These are phyloP conservation scores for Dryas octopetala DNA, from an alignment of 306 rosid species.

Conservation along the genomic window DNA sequence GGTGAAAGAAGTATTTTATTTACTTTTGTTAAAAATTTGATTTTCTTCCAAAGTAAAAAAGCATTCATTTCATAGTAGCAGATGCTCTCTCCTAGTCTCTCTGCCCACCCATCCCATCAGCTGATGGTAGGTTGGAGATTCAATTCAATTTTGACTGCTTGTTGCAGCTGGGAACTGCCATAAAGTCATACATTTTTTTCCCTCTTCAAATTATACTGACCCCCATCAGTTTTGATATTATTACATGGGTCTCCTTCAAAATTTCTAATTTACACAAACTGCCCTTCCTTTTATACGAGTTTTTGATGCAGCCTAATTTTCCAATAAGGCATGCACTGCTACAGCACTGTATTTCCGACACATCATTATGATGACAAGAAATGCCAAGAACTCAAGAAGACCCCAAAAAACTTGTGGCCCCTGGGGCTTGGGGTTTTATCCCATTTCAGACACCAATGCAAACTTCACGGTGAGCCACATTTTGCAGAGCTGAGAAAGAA, in stretches of 20 bases:
- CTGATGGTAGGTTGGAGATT: constrained; percentile 12
- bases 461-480: constrained; percentile 38
- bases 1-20: constrained; percentile 21
- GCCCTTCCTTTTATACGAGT: not conserved
- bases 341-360: constrained; percentile 28
- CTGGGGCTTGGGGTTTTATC: not conserved
- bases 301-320: no score
- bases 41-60: constrained; percentile 12
- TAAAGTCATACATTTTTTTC: not conserved
- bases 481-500: constrained; percentile 10
- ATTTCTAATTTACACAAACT: not conserved
- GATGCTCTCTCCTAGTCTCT: constrained; percentile 3
- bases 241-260: not conserved
- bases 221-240: not conserved
- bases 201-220: not conserved
- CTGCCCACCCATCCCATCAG: constrained; percentile 22
- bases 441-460: constrained; percentile 15
- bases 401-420: constrained; percentile 28
- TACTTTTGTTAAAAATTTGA: constrained; percentile 12
- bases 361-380: constrained; percentile 33
- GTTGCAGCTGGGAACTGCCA: constrained; percentile 15
- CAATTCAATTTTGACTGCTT: constrained; percentile 34
- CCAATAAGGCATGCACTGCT: constrained; percentile 9
- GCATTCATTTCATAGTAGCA: not conserved
- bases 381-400: constrained; percentile 17